phyloP scores from a whole-genome alignment of 345 rosid genomes.

The Diplotaxis tenuifolia region DNA sequence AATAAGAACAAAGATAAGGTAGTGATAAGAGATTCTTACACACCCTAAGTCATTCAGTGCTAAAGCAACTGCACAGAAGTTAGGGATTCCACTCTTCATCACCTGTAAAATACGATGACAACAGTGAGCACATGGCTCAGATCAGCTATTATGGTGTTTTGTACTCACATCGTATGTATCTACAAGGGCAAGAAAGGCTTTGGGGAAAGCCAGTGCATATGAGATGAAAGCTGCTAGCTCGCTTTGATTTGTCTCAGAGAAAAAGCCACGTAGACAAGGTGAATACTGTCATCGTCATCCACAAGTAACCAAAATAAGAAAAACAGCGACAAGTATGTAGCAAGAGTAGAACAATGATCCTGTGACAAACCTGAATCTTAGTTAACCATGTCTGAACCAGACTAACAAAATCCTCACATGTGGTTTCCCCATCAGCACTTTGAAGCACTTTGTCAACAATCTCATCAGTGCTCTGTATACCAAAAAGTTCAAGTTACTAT shows the following conservation, averaged over 20 bases:
- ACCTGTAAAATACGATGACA: constrained; percentile 50
- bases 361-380: constrained; percentile 66
- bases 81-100: constrained; percentile 86
- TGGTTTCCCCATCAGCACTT: constrained; percentile 61
- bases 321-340: not conserved
- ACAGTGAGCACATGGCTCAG: constrained; percentile 8
- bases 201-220: constrained; percentile 96
- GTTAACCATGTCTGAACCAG: constrained; percentile 73
- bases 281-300: constrained; percentile 50
- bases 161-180: constrained; percentile 88
- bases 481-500: not conserved
- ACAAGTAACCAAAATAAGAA: not conserved
- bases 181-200: constrained; percentile 78
- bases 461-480: constrained; percentile 83
- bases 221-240: constrained; percentile 90
- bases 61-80: constrained; percentile 92
- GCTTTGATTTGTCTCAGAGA: constrained; percentile 93
- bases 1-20: not conserved
- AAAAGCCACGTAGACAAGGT: constrained; percentile 47
- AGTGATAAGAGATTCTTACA: constrained; percentile 35
- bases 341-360: not conserved
- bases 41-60: constrained; percentile 89
- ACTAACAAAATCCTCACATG: constrained; percentile 78
- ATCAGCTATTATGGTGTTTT: not conserved
- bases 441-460: constrained; percentile 66